Conservation (phyloP, 306 rosid genomes). For the Canavalia ensiformis region DNA sequence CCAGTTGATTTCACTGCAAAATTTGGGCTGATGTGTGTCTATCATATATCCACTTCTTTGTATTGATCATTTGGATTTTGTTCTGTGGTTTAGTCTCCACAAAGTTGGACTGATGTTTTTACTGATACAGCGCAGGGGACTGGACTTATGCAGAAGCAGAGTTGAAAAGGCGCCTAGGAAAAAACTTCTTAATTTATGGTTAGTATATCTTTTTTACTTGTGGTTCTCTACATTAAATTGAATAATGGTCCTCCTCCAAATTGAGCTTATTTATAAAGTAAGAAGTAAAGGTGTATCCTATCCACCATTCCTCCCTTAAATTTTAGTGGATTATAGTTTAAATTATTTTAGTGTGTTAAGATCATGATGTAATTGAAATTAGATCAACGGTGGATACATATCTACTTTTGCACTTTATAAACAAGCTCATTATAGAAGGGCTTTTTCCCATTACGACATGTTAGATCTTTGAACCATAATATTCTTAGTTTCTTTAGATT, state of each 20-base stretch:
- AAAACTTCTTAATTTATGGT: slow-evolving; percentile 85
- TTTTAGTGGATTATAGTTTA: slow-evolving; percentile 7
- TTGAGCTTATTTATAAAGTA: neutral
- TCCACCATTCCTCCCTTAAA: neutral
- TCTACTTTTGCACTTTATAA: neutral
- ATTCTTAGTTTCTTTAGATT: slow-evolving; percentile 18
- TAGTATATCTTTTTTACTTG: slow-evolving; percentile 35
- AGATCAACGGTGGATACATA: neutral
- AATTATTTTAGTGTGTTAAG: neutral
- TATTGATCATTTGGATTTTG: slow-evolving; percentile 35
- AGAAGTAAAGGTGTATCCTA: neutral
- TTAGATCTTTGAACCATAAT: neutral
- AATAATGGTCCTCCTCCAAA: slow-evolving; percentile 4
- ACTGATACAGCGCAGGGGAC: slow-evolving; percentile 81
- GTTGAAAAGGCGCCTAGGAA: slow-evolving; percentile 80
- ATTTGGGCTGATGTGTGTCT: slow-evolving; percentile 31
- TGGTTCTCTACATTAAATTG: slow-evolving; percentile 28
- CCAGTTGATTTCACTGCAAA: slow-evolving; percentile 3
- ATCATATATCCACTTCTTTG: slow-evolving; percentile 18
- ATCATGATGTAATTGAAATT: neutral
- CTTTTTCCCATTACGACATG: neutral
- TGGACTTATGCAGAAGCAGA: slow-evolving; percentile 94
- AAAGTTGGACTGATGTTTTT: slow-evolving; percentile 50
- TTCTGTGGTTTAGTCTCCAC: slow-evolving; percentile 38
- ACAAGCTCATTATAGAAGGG: neutral